These are phyloP conservation scores for Camellia oleifera DNA, from an alignment of 179 eudicot genomes.

Conservation along the genomic window DNA sequence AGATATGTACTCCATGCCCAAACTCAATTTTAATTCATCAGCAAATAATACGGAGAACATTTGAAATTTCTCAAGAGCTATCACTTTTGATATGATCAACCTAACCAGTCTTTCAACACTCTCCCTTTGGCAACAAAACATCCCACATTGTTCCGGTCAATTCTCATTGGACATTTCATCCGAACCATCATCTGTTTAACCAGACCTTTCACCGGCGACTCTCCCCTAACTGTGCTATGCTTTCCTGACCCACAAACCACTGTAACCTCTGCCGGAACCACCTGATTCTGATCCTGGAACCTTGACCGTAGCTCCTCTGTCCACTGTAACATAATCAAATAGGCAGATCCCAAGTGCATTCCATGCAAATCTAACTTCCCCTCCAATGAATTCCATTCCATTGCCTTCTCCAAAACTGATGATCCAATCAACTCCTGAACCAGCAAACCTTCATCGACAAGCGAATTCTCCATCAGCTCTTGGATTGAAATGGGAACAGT, in stretches of 20 bases:
- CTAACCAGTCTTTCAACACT: slow-evolving; percentile 57
- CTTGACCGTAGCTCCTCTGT: slow-evolving; percentile 48
- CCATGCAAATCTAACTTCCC: slow-evolving; percentile 85
- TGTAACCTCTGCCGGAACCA: slow-evolving; percentile 48
- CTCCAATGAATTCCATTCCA: slow-evolving; percentile 51
- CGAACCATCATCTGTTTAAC: slow-evolving; percentile 55
- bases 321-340: slow-evolving; percentile 70
- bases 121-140: slow-evolving; percentile 80
- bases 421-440: slow-evolving; percentile 45
- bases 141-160: slow-evolving; percentile 72
- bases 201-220: slow-evolving; percentile 59
- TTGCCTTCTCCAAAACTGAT: slow-evolving; percentile 34
- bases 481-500: slow-evolving; percentile 49
- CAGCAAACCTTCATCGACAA: slow-evolving; percentile 42
- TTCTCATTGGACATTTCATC: slow-evolving; percentile 59
- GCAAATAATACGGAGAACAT: too few species aligned
- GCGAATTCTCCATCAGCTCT: slow-evolving; percentile 35
- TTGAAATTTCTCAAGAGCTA: not conserved
- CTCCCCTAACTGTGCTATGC: slow-evolving; percentile 60
- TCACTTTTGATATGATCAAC: slow-evolving; percentile 12
- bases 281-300: slow-evolving; percentile 28
- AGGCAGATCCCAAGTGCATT: slow-evolving; percentile 63
- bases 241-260: slow-evolving; percentile 78
- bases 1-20: not conserved
- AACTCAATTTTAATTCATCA: not conserved